Conservation (phyloP, 2,329 filamentous ascomycete genomes). For the Pseudogymnoascus sp. region DNA sequence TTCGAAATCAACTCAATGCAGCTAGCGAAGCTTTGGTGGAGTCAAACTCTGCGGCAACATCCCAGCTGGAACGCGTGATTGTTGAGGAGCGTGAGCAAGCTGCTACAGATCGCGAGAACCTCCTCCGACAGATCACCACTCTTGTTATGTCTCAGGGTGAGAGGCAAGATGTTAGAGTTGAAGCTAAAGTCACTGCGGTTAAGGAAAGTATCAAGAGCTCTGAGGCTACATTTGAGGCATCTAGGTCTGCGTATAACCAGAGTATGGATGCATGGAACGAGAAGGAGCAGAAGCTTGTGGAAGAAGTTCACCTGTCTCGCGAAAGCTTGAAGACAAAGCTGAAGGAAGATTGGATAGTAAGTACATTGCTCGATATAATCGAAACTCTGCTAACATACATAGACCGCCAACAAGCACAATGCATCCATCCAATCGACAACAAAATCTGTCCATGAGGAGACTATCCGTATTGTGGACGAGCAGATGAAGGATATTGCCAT, state of each 20-base stretch:
- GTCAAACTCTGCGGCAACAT: constrained; percentile 61
- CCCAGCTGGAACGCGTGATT: constrained; percentile 61
- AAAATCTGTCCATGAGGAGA: constrained; percentile 83
- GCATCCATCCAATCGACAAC: constrained; percentile 78
- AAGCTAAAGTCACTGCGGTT: constrained; percentile 55
- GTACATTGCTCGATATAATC: constrained; percentile 46
- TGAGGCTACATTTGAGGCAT: constrained; percentile 58
- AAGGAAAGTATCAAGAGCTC: constrained; percentile 60
- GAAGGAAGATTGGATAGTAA: constrained; percentile 77
- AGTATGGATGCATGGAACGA: constrained; percentile 70
- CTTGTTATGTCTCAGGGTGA: constrained; percentile 71
- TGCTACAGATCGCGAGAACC: constrained; percentile 63
- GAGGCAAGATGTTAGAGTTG: constrained; percentile 65
- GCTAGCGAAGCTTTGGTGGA: constrained; percentile 64
- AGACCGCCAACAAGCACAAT: constrained; percentile 72
- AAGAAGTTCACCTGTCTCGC: constrained; percentile 65
- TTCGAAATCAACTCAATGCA: constrained; percentile 65
- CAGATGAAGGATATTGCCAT: constrained; percentile 80
- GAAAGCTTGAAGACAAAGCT: constrained; percentile 76
- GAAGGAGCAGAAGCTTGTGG: constrained; percentile 62
- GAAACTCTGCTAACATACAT: not conserved
- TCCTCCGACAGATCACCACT: constrained; percentile 71
- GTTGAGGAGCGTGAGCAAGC: constrained; percentile 71
- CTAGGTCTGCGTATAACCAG: constrained; percentile 58
- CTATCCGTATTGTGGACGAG: constrained; percentile 79